Evolutionary conservation across 2,329 filamentous ascomycete species (phyloP), one percentile per base, ranked within the genome.

Genomic region (Madurella mycetomatis): DNA sequence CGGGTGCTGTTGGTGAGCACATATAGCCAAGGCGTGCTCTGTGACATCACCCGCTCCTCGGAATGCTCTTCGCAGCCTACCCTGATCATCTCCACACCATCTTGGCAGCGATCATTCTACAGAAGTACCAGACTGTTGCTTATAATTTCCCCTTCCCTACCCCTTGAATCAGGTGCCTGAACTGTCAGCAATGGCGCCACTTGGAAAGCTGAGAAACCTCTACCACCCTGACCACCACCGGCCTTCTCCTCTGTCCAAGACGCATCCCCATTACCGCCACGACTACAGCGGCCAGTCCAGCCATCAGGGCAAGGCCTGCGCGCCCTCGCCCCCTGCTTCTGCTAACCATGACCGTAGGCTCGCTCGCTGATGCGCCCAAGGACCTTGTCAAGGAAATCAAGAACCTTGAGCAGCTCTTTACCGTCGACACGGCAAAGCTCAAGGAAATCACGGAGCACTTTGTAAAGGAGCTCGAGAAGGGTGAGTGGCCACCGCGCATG

Each of bases 371-470:
- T 76, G 82, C 96, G 72, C 92, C 92, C 60, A 88, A 90, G 75
- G 85, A 90, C 72, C 82, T 96, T 61, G 76, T 90, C 50, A 69
- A 74, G 39, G 87, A 96, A 74, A 92, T 97, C 68, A 85, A 88
- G 70, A 79, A 82, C 58, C 81, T 97, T 19, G 94, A 97, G 76
- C 81, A 91, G 54, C 72, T 87, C 51, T 96, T 99, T 73, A 88
- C 85, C 11, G 84, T 97, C 44, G 82, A 87, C 61, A 80, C 80
- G 1, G 73, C 81, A 39, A 95, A 89, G 76, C 83, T 97, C 53
- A 97, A 97, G 81, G 73, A 87, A 62, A 92, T 99, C 67, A 92
- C 90, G 41, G 79, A 88, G 50, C 92, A 96, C 71, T 99, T 99
- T 70, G 80, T 95, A 48, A 81, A 80, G 34, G 94, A 99, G 77